phyloP scores from a whole-genome alignment of 2,329 filamentous ascomycete species.

The Fusarium sp. region DNA sequence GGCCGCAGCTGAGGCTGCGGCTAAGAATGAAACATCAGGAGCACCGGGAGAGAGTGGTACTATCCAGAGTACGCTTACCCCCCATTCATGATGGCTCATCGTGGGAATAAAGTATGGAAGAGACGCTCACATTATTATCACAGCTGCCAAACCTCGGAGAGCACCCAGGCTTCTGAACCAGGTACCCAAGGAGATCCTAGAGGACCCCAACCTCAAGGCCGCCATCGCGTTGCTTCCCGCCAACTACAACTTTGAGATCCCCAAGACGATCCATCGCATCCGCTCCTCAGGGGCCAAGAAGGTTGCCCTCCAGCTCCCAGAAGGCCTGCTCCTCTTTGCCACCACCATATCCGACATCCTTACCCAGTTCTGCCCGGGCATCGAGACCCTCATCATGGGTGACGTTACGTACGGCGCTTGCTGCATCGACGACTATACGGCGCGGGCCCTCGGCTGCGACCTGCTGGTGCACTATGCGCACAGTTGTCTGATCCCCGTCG shows the following conservation, averaged over 20 bases:
- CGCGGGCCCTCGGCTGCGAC: constrained; percentile 92
- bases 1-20: constrained; percentile 75
- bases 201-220: constrained; percentile 87
- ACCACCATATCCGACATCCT: constrained; percentile 98
- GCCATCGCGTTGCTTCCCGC: constrained; percentile 88
- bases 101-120: constrained; percentile 7
- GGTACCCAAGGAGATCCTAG: constrained; percentile 87
- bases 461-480: constrained; percentile 97
- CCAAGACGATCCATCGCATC: constrained; percentile 97
- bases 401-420: constrained; percentile 99
- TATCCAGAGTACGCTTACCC: constrained; percentile 66
- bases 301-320: constrained; percentile 96
- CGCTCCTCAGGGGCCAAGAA: constrained; percentile 83
- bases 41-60: constrained; percentile 51
- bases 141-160: constrained; percentile 81
- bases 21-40: constrained; percentile 57
- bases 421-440: constrained; percentile 99
- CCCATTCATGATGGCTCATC: constrained; percentile 3
- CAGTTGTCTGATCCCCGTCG: constrained; percentile 95
- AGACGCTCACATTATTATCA: constrained; percentile 32
- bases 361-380: constrained; percentile 91
- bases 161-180: constrained; percentile 89
- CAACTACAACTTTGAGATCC: constrained; percentile 99
- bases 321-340: constrained; percentile 94
- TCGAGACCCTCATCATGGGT: constrained; percentile 97